Percentiles rank a stretch among this genome's conserved stretches.
Conservation (phyloP, 2,329 filamentous ascomycete species). For the Phoma herbarum region DNA sequence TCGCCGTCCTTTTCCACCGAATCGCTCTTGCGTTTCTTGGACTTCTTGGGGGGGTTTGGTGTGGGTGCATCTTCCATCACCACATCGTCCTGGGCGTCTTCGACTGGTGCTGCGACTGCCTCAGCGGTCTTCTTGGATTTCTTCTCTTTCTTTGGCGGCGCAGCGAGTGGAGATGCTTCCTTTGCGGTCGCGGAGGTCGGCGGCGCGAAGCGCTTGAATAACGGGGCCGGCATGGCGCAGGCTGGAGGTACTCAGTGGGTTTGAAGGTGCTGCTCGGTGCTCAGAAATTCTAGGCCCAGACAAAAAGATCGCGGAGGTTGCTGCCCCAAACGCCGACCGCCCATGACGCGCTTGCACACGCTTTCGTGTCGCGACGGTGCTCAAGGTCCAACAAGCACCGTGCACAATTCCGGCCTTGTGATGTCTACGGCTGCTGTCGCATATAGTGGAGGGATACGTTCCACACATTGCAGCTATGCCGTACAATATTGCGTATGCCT, state of each 20-base stretch:
- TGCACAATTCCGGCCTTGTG: conserved; percentile 19
- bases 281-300: conserved; percentile 18
- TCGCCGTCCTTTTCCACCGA: conserved; percentile 35
- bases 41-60: conserved; percentile 41
- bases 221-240: conserved; percentile 55
- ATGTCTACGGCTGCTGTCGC: conserved; percentile 28
- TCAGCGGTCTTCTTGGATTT: conserved; percentile 34
- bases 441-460: conserved; percentile 28
- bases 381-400: background rate
- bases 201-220: conserved; percentile 59
- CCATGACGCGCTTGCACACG: conserved; percentile 27
- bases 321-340: conserved; percentile 36
- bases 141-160: conserved; percentile 29
- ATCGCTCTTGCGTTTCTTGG: conserved; percentile 48
- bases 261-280: background rate
- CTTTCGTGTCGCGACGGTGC: conserved; percentile 13
- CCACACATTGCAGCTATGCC: conserved; percentile 60
- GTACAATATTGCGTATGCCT: conserved; percentile 73
- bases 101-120: background rate
- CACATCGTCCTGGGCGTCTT: conserved; percentile 11
- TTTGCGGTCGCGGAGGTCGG: conserved; percentile 38
- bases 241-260: conserved; percentile 5
- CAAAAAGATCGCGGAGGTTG: conserved; percentile 24
- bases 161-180: conserved; percentile 13
- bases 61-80: conserved; percentile 18